Base-by-base conservation (phyloP, 768 basidiomycete genomes). In the Erythrobasidium yunnanense region DNA sequence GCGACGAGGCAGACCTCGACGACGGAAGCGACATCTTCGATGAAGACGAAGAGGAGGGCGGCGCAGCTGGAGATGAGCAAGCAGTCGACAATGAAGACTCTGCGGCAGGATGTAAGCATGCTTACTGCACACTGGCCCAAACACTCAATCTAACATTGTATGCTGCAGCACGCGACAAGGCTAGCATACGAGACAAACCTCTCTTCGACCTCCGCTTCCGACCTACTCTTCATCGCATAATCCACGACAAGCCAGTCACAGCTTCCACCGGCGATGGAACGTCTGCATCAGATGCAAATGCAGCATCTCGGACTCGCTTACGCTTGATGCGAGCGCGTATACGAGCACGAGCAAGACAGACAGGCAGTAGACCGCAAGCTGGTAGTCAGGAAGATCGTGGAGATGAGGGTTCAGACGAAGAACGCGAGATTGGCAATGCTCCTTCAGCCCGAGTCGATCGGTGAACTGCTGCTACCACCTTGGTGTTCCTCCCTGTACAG, bases 1-100 rank as follows among this genome's bases (percentile, higher is more conserved):
- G 60, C 30, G 46, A 11, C 18, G 60, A 63, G n/a, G 60, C 60
- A 29, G 46, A 50, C 60, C 27, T 63, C 17, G 60, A 63, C 29
- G 60, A 63, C 33, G 27, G 18, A 2, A 33, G 46, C 60, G 25
- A 27, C 29, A 2, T n/a, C 4, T 13, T 20, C 7, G 60, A 25
- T n/a, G n/a, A 30, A 15, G 38, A 47, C 5, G 56, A 58, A 34
- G 29, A 55, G 3, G 5, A 45, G 30, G 23, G 30, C 4, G 15
- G 23, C 11, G 30, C 11, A 13, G 55, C 13, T 15, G 5, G 15
- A 6, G n/a, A 35, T 22, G 38, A 22, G 13, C 30, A 29, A 17
- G 29, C 30, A 27, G 35, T 13, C 55, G 25, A 56, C 18, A 20
- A 49, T n/a, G 42, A 47, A 20, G 38, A 60, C 25, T 34, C 25